Evolutionary conservation across 1,139 yeast species (phyloP).

Genomic region (Candida mesenterica): DNA sequence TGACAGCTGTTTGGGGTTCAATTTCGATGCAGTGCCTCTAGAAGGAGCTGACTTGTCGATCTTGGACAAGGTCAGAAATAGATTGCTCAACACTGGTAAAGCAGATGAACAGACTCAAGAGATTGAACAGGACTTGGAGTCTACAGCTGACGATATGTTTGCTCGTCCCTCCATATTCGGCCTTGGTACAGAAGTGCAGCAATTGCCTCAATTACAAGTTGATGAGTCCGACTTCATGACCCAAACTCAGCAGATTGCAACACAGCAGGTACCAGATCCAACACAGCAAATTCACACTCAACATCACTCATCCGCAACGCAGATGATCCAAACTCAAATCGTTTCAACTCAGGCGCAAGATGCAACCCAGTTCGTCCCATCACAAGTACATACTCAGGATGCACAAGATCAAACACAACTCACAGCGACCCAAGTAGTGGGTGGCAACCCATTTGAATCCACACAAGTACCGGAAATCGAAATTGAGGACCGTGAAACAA

Average conservation of each 20-base stretch:
- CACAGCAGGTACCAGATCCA: constrained; percentile 1
- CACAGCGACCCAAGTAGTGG: too few relatives aligned
- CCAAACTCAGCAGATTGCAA: constrained; percentile 3
- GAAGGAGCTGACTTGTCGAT: constrained; percentile 11
- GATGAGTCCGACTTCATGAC: constrained; percentile 24
- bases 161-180: constrained; percentile 15
- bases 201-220: constrained; percentile 29
- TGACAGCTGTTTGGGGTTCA: background rate
- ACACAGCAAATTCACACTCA: background rate
- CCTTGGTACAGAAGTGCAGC: constrained; percentile 14
- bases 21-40: background rate
- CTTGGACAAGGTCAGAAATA: constrained; percentile 18
- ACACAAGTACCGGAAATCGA: too few relatives aligned
- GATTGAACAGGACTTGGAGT: background rate
- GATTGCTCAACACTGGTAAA: constrained; percentile 15
- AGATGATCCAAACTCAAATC: constrained; percentile 1
- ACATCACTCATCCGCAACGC: background rate
- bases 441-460: too few relatives aligned
- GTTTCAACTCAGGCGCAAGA: constrained; percentile 1
- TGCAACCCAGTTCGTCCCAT: too few relatives aligned
- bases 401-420: too few relatives aligned
- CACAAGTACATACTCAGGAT: too few relatives aligned
- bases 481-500: constrained; percentile 23
- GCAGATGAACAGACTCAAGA: constrained; percentile 1
- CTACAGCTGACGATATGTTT: constrained; percentile 6